Evolutionary conservation across 2,329 filamentous ascomycete genomes (phyloP).

Genomic region (Beauveria scarabaeidicola): DNA sequence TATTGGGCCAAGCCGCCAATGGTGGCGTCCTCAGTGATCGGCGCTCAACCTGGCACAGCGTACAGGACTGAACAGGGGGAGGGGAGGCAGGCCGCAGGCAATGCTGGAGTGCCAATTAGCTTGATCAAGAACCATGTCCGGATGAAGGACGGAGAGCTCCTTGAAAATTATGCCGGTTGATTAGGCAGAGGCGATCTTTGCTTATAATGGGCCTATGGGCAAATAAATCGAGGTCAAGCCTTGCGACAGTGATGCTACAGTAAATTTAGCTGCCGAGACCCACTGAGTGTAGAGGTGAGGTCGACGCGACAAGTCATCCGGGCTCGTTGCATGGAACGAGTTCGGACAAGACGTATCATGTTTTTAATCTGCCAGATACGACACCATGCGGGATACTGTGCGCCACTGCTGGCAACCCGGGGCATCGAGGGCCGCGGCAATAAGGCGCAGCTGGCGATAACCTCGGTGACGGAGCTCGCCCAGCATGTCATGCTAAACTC

Average conservation of each 20-base stretch:
- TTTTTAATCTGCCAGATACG: neutral
- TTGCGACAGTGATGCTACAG: neutral
- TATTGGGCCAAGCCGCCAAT: neutral
- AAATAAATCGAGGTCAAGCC: neutral
- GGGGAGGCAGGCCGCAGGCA: too few relatives aligned
- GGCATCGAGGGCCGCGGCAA: neutral
- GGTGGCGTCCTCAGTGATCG: slow-evolving; percentile 5
- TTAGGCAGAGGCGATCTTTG: neutral
- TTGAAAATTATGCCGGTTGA: neutral
- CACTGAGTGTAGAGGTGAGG: neutral
- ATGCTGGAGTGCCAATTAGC: neutral
- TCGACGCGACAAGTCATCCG: neutral
- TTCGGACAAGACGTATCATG: neutral
- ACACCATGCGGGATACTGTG: neutral
- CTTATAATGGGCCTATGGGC: neutral
- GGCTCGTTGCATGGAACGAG: neutral
- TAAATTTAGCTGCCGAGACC: neutral
- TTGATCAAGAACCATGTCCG: neutral
- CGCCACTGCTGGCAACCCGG: neutral
- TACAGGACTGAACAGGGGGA: neutral
- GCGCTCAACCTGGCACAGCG: neutral
- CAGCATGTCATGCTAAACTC: neutral
- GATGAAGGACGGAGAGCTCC: neutral
- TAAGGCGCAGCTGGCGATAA: neutral
- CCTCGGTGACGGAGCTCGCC: slow-evolving; percentile 2